Base-by-base conservation (phyloP, 352 stramenopile genomes). In the Phytophthora hibernalis region DNA sequence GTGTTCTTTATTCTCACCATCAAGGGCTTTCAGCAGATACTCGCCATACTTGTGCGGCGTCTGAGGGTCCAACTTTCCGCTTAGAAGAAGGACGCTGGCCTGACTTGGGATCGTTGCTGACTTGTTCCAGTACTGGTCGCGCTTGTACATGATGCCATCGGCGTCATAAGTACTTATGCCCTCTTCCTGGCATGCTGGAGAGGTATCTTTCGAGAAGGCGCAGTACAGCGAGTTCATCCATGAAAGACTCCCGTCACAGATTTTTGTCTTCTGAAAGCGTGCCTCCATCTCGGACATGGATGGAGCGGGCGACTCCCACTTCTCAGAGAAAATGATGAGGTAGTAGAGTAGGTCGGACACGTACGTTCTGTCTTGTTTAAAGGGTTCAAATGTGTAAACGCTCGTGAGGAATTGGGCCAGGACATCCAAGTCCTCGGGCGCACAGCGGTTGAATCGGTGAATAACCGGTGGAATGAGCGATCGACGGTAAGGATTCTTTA, bases 291-390 rank as follows among this genome's bases (percentile, higher is more conserved):
- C 38, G 2, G 20, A 2, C 6, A 26, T 7, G 31, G 16, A 62
- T 6, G 61, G 58, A 20, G 65, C 28, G 0, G 77, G 77, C 5
- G 15, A 55, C 22, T 79, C 70, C 74, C 75, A 85, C 54, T 76
- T 69, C 53, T 85, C 77, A 0, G 74, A 82, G 35, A 68, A 73
- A 2, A 78, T 58, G 28, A 85, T 71, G n/a, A 81, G 53, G 44
- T 82, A 52, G 59, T 80, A 80, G 15, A 81, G 58, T n/a, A 85
- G 54, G 2, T 40, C 72, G 1, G 77, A 82, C 12, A 38, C 16
- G 28, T 69, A 67, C 15, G 37, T 61, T 1, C 26, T 30, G 22
- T 76, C 69, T 49, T 74, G n/a, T 16, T 10, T 44, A 10, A 10
- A 9, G 13, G 0, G 4, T 53, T 37, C 28, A 28, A 7, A 22